These are phyloP conservation scores for Harringtonia aguacate DNA, from an alignment of 2,329 filamentous ascomycete species.

Conservation along the genomic window DNA sequence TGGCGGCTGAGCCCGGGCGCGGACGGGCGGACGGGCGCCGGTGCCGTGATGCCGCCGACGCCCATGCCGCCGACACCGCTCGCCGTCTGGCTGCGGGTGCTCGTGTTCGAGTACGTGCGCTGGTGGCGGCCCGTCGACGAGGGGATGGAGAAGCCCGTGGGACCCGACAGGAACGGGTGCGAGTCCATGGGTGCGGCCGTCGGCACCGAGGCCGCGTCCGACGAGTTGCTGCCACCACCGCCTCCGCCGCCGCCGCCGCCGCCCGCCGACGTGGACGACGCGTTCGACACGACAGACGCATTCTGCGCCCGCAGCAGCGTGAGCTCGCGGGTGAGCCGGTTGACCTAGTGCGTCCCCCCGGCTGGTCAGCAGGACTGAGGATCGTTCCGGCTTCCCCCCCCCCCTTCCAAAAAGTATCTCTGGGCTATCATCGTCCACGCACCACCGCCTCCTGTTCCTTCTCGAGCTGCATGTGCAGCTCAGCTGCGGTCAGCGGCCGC, in stretches of 20 bases:
- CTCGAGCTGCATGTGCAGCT: conserved; percentile 81
- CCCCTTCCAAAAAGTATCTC: too few relatives aligned
- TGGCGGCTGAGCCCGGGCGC: conserved; percentile 37
- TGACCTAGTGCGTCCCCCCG: too few relatives aligned
- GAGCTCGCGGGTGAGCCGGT: conserved; percentile 84
- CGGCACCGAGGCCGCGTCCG: background rate
- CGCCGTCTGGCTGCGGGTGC: conserved; percentile 40
- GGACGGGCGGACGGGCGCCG: conserved; percentile 23
- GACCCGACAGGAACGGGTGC: conserved; percentile 39
- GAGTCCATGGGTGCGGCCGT: conserved; percentile 22
- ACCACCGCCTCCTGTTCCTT: conserved; percentile 94
- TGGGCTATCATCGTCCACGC: conserved; percentile 29
- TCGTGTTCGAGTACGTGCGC: conserved; percentile 47
- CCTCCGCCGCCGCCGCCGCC: too few relatives aligned
- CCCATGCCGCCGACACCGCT: conserved; percentile 25
- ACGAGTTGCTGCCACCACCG: conserved; percentile 9
- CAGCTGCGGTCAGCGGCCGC: conserved; percentile 74
- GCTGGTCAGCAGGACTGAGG: too few relatives aligned
- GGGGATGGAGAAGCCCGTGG: conserved; percentile 47
- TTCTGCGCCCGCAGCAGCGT: conserved; percentile 68
- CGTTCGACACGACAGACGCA: conserved; percentile 53
- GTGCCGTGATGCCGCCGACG: conserved; percentile 33
- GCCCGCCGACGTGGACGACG: conserved; percentile 50
- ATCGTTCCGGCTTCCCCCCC: too few relatives aligned
- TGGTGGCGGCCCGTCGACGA: conserved; percentile 38